A percentile compares a stretch with the other conserved stretches of the same genome.
Conservation (phyloP, 106 monocot genomes). For the Phalaenopsis aphrodite region DNA sequence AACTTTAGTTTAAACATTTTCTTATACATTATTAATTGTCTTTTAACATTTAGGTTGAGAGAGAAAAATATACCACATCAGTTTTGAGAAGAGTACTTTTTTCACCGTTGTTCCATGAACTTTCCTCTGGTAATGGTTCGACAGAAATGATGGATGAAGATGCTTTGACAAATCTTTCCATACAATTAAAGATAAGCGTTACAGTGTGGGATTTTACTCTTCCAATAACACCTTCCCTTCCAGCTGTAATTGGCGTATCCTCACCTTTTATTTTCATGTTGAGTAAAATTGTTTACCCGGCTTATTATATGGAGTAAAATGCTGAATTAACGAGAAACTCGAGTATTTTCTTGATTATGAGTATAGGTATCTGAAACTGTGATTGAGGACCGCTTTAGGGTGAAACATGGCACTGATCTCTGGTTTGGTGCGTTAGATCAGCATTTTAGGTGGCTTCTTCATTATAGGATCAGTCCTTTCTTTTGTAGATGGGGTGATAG, state of each 20-base stretch:
- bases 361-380: conserved; percentile 95
- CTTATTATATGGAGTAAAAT: neutral
- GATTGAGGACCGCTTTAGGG: conserved; percentile 90
- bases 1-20: neutral
- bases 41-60: conserved; percentile 49
- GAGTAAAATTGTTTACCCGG: neutral
- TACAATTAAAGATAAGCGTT: conserved; percentile 61
- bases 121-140: conserved; percentile 34
- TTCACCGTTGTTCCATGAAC: conserved; percentile 53
- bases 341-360: neutral
- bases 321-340: neutral
- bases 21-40: conserved; percentile 9
- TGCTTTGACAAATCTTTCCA: conserved; percentile 38
- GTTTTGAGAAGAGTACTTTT: conserved; percentile 57
- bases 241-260: conserved; percentile 99
- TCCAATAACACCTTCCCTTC: conserved; percentile 87
- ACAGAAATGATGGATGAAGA: conserved; percentile 95
- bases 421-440: conserved; percentile 81
- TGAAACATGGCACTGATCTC: conserved; percentile 78
- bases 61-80: conserved; percentile 46
- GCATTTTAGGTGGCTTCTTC: conserved; percentile 94
- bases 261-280: conserved; percentile 15
- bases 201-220: conserved; percentile 97
- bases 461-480: conserved; percentile 89
- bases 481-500: conserved; percentile 98